Conservation (phyloP, 139 green algal genomes). For the Spirogloea muscicola region DNA sequence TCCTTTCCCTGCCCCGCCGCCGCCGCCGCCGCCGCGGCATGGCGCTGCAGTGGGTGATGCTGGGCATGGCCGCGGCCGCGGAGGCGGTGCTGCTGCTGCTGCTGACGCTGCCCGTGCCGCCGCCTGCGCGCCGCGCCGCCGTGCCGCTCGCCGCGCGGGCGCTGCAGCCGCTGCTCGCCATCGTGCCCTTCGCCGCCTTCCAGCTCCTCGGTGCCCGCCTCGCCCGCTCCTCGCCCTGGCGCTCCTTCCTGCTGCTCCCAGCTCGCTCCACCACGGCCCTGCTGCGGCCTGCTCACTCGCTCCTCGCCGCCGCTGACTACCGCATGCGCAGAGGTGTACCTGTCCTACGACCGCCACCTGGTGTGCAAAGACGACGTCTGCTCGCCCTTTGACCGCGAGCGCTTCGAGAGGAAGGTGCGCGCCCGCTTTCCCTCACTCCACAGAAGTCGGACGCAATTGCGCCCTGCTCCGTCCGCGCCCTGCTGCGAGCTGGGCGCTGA, state of each 20-base stretch:
- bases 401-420: background rate
- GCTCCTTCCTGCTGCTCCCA: background rate
- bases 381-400: background rate
- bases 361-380: background rate
- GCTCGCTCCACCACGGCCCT: background rate
- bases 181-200: conserved; percentile 1
- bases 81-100: conserved; percentile 3
- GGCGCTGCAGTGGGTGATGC: background rate
- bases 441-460: no score
- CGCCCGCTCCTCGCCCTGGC: no score
- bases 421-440: no score
- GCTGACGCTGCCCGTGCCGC: background rate
- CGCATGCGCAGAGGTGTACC: background rate
- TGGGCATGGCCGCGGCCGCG: background rate
- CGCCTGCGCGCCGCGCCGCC: background rate
- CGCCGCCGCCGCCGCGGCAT: no score
- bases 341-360: background rate
- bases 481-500: no score
- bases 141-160: background rate
- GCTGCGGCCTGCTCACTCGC: no score
- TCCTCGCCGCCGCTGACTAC: no score
- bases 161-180: background rate
- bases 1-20: no score
- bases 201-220: background rate
- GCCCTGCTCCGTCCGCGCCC: no score